These are phyloP conservation scores for Chaetoscypha palmicola DNA, from an alignment of 2,329 filamentous ascomycete species.

Conservation along the genomic window DNA sequence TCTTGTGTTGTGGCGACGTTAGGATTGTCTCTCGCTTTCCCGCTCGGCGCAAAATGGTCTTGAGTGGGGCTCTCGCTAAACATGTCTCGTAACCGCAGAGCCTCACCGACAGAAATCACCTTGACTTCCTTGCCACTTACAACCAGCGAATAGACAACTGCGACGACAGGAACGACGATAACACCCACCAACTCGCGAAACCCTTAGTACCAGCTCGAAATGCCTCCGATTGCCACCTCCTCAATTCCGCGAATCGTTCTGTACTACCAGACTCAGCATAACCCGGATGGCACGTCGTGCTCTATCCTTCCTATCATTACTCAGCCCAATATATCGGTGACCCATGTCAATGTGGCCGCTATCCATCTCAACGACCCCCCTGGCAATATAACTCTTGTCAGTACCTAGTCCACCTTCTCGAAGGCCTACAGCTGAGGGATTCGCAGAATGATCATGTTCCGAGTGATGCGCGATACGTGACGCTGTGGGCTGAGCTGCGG, in stretches of 20 bases:
- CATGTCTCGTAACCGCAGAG: too few species aligned
- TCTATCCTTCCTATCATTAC: slow-evolving; percentile 48
- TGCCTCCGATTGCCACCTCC: slow-evolving; percentile 27
- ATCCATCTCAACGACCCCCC: slow-evolving; percentile 72
- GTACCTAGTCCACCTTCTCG: slow-evolving; percentile 54
- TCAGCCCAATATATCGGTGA: slow-evolving; percentile 51
- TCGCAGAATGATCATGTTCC: slow-evolving; percentile 71
- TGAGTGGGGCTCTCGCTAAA: too few species aligned
- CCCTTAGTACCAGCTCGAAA: slow-evolving; percentile 8
- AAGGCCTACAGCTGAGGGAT: slow-evolving; percentile 44
- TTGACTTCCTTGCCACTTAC: too few species aligned
- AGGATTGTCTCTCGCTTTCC: too few species aligned
- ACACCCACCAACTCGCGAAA: neutral
- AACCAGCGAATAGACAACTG: too few species aligned
- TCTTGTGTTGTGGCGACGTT: too few species aligned
- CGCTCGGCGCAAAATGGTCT: too few species aligned
- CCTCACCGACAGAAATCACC: too few species aligned
- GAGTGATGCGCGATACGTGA: slow-evolving; percentile 56
- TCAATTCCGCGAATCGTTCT: slow-evolving; percentile 37
- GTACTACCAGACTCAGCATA: slow-evolving; percentile 61
- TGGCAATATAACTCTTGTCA: slow-evolving; percentile 42
- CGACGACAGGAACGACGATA: too few species aligned
- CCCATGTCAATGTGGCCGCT: slow-evolving; percentile 80
- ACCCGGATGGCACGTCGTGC: slow-evolving; percentile 44
- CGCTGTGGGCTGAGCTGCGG: slow-evolving; percentile 72